Percentiles rank a stretch among this genome's conserved stretches.
Conservation (phyloP, 176 grass and related monocot genomes). For the Tuctoria greenei region DNA sequence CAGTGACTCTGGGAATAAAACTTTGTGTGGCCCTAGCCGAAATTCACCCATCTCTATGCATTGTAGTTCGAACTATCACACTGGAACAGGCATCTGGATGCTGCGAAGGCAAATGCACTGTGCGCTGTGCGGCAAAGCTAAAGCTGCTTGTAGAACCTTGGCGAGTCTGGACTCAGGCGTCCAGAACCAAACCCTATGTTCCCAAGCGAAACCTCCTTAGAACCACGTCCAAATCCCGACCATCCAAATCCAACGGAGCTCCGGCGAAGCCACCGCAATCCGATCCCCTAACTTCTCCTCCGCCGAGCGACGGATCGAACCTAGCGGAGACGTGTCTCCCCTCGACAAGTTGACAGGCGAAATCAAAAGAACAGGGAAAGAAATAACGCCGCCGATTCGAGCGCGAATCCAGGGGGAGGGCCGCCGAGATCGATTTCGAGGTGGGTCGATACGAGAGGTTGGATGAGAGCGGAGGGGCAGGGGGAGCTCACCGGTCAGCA, state of each 20-base stretch:
- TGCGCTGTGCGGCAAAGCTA: background rate
- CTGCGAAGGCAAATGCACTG: background rate
- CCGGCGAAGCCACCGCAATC: background rate
- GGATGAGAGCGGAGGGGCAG: background rate
- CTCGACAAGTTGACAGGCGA: background rate
- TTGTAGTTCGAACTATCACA: no score
- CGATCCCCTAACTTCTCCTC: background rate
- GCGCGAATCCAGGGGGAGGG: background rate
- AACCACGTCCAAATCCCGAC: background rate
- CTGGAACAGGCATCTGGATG: background rate
- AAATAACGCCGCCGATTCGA: background rate
- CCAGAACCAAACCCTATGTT: slow-evolving; percentile 40
- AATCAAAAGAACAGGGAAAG: background rate
- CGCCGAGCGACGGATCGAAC: slow-evolving; percentile 24
- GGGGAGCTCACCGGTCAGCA: slow-evolving; percentile 61
- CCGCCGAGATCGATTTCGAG: slow-evolving; percentile 18
- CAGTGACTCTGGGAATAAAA: background rate
- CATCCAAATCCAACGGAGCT: background rate
- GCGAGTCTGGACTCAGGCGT: background rate
- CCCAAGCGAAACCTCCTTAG: background rate
- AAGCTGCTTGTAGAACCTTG: background rate
- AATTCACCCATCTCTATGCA: no score
- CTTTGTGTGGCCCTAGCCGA: background rate
- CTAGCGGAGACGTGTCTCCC: background rate
- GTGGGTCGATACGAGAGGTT: background rate